A percentile compares a stretch with the other conserved stretches of the same genome.
phyloP scores from a whole-genome alignment of 2,329 filamentous ascomycete species.

The Penicillium verrucosum region DNA sequence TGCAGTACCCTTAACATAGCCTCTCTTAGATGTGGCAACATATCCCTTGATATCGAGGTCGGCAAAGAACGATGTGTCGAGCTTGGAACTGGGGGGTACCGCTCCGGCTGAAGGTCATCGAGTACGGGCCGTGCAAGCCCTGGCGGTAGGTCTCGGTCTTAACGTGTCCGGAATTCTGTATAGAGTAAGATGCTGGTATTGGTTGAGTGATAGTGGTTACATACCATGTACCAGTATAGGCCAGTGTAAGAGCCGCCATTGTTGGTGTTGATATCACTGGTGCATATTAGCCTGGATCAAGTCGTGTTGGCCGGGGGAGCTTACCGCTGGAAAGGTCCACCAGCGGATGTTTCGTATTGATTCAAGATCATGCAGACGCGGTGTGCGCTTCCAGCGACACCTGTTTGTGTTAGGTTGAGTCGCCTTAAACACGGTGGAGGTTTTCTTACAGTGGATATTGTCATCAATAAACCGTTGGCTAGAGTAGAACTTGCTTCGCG shows the following conservation, averaged over 20 bases:
- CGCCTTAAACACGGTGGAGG: background rate
- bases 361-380: constrained; percentile 60
- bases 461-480: constrained; percentile 69
- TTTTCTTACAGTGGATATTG: constrained; percentile 53
- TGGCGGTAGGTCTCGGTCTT: constrained; percentile 61
- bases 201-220: background rate
- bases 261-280: constrained; percentile 62
- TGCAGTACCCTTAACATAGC: constrained; percentile 59
- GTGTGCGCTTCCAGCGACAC: constrained; percentile 39
- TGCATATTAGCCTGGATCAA: constrained; percentile 6
- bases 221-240: constrained; percentile 64
- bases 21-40: constrained; percentile 54
- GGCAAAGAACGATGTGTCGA: constrained; percentile 59
- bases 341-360: constrained; percentile 60
- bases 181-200: background rate
- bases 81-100: constrained; percentile 53
- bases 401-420: constrained; percentile 13
- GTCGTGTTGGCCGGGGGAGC: constrained; percentile 6
- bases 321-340: constrained; percentile 62
- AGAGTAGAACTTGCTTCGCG: constrained; percentile 68
- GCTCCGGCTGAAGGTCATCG: constrained; percentile 58
- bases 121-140: constrained; percentile 65
- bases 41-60: constrained; percentile 58
- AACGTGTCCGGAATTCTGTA: constrained; percentile 59
- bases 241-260: constrained; percentile 56